Evolutionary conservation across 805 yeast genomes (phyloP).

Genomic region (Groenewaldozyma tartarivorans): DNA sequence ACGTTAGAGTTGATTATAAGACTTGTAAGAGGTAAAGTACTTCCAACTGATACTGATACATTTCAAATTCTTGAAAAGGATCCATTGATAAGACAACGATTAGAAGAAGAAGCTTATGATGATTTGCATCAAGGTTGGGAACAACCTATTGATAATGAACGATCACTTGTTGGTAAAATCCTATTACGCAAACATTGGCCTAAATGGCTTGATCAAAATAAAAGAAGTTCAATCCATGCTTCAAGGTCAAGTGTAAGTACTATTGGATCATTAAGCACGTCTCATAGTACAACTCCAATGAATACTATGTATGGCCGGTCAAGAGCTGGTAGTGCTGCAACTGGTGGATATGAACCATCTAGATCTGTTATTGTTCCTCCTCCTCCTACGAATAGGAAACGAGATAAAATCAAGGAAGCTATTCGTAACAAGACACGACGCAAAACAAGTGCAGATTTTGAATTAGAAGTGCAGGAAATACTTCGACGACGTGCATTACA

Average conservation of each 20-base stretch:
- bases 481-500: slow-evolving; percentile 24
- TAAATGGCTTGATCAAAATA: too few relatives aligned
- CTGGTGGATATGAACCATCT: background rate
- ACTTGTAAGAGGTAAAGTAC: slow-evolving; percentile 43
- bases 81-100: slow-evolving; percentile 48
- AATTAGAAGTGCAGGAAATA: slow-evolving; percentile 28
- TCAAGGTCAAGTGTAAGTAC: too few relatives aligned
- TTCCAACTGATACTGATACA: slow-evolving; percentile 67
- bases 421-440: slow-evolving; percentile 6
- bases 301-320: background rate
- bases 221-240: background rate
- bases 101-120: slow-evolving; percentile 63
- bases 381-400: background rate
- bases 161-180: background rate
- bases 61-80: slow-evolving; percentile 74
- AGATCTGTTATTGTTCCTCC: background rate
- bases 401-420: background rate
- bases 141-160: slow-evolving; percentile 5
- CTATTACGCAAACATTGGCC: background rate
- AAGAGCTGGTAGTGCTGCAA: background rate
- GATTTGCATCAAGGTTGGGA: slow-evolving; percentile 37
- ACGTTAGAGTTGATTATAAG: slow-evolving; percentile 58
- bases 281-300: background rate
- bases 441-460: slow-evolving; percentile 23
- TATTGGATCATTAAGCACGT: background rate